phyloP scores from a whole-genome alignment of 2,329 filamentous ascomycete genomes.

The Cryphonectria parasitica region DNA sequence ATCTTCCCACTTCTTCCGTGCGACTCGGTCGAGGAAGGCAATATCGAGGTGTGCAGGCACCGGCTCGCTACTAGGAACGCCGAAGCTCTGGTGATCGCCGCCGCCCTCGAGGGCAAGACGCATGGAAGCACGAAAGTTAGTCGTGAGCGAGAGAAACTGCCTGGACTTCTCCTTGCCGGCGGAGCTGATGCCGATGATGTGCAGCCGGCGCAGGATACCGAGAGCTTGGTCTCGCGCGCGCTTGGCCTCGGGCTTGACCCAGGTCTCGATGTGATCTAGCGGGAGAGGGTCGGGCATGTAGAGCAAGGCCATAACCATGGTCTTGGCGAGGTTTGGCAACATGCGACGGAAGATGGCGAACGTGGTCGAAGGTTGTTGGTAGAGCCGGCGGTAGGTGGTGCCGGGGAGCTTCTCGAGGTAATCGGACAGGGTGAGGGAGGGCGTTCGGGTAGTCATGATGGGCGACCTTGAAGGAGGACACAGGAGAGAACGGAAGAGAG shows the following conservation, averaged over 20 bases:
- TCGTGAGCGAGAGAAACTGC: constrained; percentile 75
- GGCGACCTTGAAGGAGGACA: constrained; percentile 6
- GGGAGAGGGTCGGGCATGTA: constrained; percentile 84
- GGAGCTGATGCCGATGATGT: constrained; percentile 74
- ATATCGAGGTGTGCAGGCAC: constrained; percentile 68
- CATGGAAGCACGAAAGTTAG: constrained; percentile 82
- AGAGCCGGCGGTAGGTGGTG: constrained; percentile 86
- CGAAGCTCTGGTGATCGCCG: constrained; percentile 85
- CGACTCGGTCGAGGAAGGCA: constrained; percentile 79
- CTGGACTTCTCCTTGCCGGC: constrained; percentile 61
- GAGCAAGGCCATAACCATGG: constrained; percentile 91
- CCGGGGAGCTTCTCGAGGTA: constrained; percentile 92
- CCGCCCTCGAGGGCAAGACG: constrained; percentile 86
- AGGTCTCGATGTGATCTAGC: constrained; percentile 79
- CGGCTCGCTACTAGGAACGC: constrained; percentile 74
- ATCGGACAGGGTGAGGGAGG: constrained; percentile 71
- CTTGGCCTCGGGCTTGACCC: constrained; percentile 72
- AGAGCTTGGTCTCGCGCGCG: constrained; percentile 83
- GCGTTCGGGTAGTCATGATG: constrained; percentile 49
- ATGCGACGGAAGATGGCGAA: constrained; percentile 97
- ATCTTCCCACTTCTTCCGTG: constrained; percentile 89
- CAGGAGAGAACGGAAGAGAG: not conserved
- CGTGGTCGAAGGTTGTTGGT: constrained; percentile 93
- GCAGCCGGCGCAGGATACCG: constrained; percentile 79
- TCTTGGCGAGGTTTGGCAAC: constrained; percentile 93